Evolutionary conservation across 148 eudicot species (phyloP), one percentile per base, ranked within the genome.

Genomic region (Gaultheria prostrata): DNA sequence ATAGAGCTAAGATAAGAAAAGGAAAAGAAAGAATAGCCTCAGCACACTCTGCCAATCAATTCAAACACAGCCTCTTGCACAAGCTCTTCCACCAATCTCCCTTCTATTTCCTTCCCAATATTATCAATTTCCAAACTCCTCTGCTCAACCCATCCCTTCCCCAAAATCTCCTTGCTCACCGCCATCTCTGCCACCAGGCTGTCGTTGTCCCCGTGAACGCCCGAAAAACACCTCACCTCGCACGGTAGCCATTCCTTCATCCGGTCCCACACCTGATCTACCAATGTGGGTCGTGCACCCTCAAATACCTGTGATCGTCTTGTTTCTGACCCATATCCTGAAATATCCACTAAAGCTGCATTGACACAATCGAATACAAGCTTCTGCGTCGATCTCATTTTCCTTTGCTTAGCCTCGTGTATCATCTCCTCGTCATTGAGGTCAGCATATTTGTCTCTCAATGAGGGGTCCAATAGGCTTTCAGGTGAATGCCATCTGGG

Each of bases 361-460:
- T 97, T 95, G 21, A 93, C 98, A 84, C 93, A 91, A 88, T 97
- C 99, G 45, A 97, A 97, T 21, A 97, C 91, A 1, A 97, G 97
- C 80, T 92, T 92, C 59, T 86, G 78, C 17, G 81, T 92, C 15
- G 98, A 92, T 74, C 94, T 89, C 67, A 89, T 82, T 70, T 89
- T 91, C 88, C 95, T 89, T 43, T 87, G 91, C 84, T 84, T 93
- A 1, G 92, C 92, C 85, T 92, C 95, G 18, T 88, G 89, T 6
- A 86, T 76, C 17, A 85, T 91, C 61, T 91, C 93, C 81, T 88
- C 90, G 59, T 89, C 82, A 1, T 88, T 86, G n/a, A 88, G 65
- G 82, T 92, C 92, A 2, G 90, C 59, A 82, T 87, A 95, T 39
- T 86, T 91, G 26, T 92, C 98, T 51, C 93, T 87, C 75, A 97